Base-by-base conservation (phyloP, 2,329 filamentous ascomycete species). In the Sporothrix humicola region DNA sequence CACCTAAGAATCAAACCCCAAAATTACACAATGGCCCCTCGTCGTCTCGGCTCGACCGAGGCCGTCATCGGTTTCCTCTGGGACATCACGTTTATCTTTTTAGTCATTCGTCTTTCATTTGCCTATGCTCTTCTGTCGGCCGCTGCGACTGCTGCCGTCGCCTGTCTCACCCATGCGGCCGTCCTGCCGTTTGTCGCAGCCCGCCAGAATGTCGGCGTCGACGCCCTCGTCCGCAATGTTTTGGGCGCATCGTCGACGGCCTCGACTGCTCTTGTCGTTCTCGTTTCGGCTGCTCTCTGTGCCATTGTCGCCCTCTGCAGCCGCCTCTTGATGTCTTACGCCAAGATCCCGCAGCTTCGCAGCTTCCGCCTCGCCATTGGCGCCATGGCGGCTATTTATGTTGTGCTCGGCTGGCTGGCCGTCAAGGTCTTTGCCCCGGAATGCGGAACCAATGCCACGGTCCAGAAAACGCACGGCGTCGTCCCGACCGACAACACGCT, bases 11-110 rank as follows among this genome's bases (percentile, higher is more conserved):
- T 26, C 44, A 71, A n/a, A 46, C 31, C 15, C 65, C 54, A 26
- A 37, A 37, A 37, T 5, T 3, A 7, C 31, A 68, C 13, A 13
- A 74, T 46, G 50, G 69, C 75, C 50, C 20, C 56, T 31, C 70
- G 58, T 8, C 13, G 80, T 56, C 80, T 82, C 72, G 77, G 81
- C 59, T 80, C 80, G 6, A 79, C 78, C 23, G 78, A 81, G 72
- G 79, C 80, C 6, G 79, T 82, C 48, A 79, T 83, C 70, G 80
- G 82, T 54, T 69, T 82, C 69, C 78, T 83, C 72, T 83, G 81
- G 81, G 80, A 82, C 76, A 75, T 82, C 20, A 79, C 80, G 56
- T 77, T 83, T 13, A 78, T 79, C 50, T 78, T 81, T 72, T 82
- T 82, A 77, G 73, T 75, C 66, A 46, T 71, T 17, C 75, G 75